Evolutionary conservation across 495 filamentous ascomycete species (phyloP), one percentile per base, ranked within the genome.

Genomic region (Glonium stellatum): DNA sequence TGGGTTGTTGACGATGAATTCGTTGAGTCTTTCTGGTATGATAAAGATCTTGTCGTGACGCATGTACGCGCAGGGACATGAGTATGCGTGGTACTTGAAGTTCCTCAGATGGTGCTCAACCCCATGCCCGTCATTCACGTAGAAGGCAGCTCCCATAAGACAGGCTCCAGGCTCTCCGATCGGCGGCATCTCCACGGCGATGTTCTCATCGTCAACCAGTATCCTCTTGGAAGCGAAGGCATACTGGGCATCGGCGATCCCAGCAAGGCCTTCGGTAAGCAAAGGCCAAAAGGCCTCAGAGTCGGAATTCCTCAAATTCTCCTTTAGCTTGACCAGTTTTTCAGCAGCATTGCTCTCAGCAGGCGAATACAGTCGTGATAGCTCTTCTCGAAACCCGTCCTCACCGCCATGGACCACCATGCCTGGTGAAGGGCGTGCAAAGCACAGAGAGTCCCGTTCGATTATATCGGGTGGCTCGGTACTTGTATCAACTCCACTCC

Each of bases 1-100:
- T 19, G 80, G 81, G 44, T 84, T 87, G 59, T 82, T 78, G 12
- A 79, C 76, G 15, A 81, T 76, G 58, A 85, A 79, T 15, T 82
- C 78, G 39, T 74, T 75, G 55, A 90, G 71, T 37, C 79, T 75
- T 50, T 87, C 80, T 1, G 87, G 82, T 31, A 90, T 83, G 51
- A 91, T 69, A 66, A 88, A 87, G 18, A 88, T 84, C 68, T 87
- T 84, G 70, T 87, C 85, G 62, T 88, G 80, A 59, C 79, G 80
- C 87, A 92, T 89, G 64, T 87, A 79, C 39, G 80, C 76, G 72
- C 78, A 89, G 41, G 75, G 85, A 67, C 78, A 83, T 25, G 80
- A 81, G 57, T 83, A 85, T 36, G 83, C 82, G 63, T 83, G 78
- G 72, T 87, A 88, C 54, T 82, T 77, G 68, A 79, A 80, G 64